These are phyloP conservation scores for Pichia cactophila DNA, from an alignment of 1,139 yeast genomes.

Conservation along the genomic window DNA sequence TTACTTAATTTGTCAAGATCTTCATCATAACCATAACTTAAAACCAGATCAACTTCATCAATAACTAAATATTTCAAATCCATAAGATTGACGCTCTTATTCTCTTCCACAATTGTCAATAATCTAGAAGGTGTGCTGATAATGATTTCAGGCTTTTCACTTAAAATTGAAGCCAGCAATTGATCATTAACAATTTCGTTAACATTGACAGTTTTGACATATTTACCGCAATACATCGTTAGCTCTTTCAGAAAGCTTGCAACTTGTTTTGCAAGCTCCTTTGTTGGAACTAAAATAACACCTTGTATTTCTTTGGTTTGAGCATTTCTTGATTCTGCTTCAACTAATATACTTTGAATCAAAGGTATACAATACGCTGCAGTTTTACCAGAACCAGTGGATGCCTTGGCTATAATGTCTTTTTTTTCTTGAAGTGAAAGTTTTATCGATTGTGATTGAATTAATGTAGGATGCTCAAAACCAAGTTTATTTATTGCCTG, in stretches of 20 bases:
- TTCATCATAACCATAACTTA: conserved; percentile 85
- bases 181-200: conserved; percentile 62
- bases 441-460: conserved; percentile 89
- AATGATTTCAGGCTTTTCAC: conserved; percentile 71
- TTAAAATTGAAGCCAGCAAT: conserved; percentile 62
- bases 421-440: conserved; percentile 82
- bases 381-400: conserved; percentile 80
- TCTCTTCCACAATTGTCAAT: conserved; percentile 48
- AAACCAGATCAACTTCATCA: conserved; percentile 91
- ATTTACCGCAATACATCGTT: conserved; percentile 62
- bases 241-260: conserved; percentile 60
- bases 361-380: conserved; percentile 89
- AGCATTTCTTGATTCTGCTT: conserved; percentile 3
- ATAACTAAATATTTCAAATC: conserved; percentile 67
- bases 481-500: conserved; percentile 84
- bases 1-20: conserved; percentile 59
- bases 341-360: conserved; percentile 70
- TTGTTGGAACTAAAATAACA: conserved; percentile 87
- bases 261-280: conserved; percentile 92
- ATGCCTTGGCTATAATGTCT: conserved; percentile 75
- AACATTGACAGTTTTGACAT: conserved; percentile 60
- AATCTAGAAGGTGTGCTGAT: conserved; percentile 86
- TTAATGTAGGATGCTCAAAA: conserved; percentile 76
- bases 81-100: conserved; percentile 41
- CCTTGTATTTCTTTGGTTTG: conserved; percentile 58